Percentiles rank a stretch among this genome's conserved stretches.
Evolutionary conservation across 164 flowering plant species (phyloP).

Genomic region (Umbilicus rupestris): DNA sequence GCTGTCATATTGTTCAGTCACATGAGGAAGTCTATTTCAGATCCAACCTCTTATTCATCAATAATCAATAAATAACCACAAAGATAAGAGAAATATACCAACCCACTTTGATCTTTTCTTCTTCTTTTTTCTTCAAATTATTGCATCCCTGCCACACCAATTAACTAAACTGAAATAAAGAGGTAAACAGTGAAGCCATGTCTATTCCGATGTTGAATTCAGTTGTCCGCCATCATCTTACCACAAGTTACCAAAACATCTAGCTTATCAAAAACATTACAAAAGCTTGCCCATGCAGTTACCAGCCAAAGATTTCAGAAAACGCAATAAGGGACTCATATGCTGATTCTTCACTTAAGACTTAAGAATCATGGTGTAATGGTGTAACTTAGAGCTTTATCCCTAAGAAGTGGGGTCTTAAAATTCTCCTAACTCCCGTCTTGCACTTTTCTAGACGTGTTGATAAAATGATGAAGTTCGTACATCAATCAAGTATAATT

Average conservation of each 20-base stretch:
- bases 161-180: not conserved
- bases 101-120: no score
- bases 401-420: not conserved
- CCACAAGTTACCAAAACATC: not conserved
- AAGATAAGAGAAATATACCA: no score
- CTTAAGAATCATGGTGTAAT: not conserved
- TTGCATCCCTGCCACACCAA: not conserved
- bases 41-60: not conserved
- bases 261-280: not conserved
- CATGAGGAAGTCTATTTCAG: not conserved
- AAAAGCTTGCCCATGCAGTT: not conserved
- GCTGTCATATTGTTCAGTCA: slow-evolving; percentile 1
- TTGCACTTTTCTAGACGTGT: not conserved
- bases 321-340: not conserved
- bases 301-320: not conserved
- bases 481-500: slow-evolving; percentile 5
- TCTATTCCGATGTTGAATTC: not conserved
- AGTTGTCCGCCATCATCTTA: not conserved
- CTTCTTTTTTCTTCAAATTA: no score
- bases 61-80: no score
- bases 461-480: not conserved
- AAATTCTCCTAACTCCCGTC: not conserved
- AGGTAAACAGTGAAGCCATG: not conserved
- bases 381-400: not conserved
- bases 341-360: not conserved